Evolutionary conservation across 495 filamentous ascomycete species (phyloP).

Genomic region (Neurospora sp.): DNA sequence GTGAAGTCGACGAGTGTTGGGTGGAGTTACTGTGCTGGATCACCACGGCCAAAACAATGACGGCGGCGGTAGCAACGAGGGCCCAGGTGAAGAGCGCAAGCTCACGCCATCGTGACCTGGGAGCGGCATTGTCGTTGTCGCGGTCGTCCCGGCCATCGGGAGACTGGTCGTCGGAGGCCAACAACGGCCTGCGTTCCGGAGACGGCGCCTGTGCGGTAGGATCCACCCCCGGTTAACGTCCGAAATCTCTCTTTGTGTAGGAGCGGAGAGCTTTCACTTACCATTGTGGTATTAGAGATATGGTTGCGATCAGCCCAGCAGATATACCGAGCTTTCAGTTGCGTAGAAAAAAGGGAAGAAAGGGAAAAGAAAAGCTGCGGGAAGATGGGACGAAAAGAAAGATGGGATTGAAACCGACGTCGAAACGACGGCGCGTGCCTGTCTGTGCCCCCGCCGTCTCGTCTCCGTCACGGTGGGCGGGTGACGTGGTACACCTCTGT

Average conservation of each 20-base stretch:
- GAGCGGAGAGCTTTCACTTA: background rate
- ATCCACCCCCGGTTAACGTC: background rate
- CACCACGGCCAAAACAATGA: constrained; percentile 65
- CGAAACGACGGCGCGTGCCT: background rate
- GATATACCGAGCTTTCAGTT: background rate
- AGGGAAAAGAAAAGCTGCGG: background rate
- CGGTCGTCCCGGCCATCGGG: constrained; percentile 14
- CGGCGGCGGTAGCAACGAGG: constrained; percentile 67
- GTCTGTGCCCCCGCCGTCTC: background rate
- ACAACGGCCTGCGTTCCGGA: constrained; percentile 24
- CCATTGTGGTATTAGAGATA: constrained; percentile 4
- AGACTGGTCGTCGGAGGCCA: constrained; percentile 10
- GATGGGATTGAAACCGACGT: background rate
- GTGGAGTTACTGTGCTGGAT: constrained; percentile 52
- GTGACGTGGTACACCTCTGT: background rate
- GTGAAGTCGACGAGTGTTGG: constrained; percentile 10
- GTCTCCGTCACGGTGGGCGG: background rate
- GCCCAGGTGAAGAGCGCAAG: constrained; percentile 79
- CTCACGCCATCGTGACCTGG: constrained; percentile 32
- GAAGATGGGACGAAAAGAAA: background rate
- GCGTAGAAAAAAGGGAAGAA: background rate
- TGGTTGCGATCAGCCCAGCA: background rate
- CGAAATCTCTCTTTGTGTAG: constrained; percentile 3
- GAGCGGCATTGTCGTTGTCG: constrained; percentile 23
- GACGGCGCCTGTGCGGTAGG: constrained; percentile 2